Conservation (phyloP, 139 green algal species). For the Nannochloris sp. region DNA sequence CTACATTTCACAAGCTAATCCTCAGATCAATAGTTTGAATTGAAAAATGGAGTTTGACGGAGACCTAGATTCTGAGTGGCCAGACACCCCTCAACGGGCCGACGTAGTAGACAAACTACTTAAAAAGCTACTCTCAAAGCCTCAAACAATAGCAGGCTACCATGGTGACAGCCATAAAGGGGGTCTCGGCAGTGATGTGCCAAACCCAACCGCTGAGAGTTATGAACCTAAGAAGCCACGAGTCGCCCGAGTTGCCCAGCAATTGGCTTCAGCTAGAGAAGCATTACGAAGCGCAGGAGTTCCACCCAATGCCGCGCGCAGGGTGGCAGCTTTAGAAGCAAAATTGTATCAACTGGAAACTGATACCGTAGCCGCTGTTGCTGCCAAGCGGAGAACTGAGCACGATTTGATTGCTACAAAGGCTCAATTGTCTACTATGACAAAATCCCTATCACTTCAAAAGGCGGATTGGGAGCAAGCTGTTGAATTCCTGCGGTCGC, state of each 20-base stretch:
- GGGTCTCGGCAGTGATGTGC: no score
- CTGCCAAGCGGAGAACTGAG: not conserved
- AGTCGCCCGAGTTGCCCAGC: not conserved
- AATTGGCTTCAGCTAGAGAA: not conserved
- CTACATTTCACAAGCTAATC: no score
- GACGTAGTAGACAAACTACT: no score
- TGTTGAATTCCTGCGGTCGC: not conserved
- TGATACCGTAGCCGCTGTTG: not conserved
- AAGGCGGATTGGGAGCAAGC: slow-evolving; percentile 6
- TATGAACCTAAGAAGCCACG: no score
- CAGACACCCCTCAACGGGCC: no score
- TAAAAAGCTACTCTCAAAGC: not conserved
- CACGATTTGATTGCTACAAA: not conserved
- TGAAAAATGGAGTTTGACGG: no score
- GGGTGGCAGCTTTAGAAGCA: not conserved
- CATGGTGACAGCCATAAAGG: not conserved
- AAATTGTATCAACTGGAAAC: not conserved
- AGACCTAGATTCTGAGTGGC: no score
- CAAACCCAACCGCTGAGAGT: no score
- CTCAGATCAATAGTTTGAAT: no score
- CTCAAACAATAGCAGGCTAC: not conserved
- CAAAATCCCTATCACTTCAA: slow-evolving; percentile 1
- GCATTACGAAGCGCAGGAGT: not conserved
- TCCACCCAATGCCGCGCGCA: not conserved
- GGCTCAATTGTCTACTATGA: slow-evolving; percentile 4